Evolutionary conservation across 345 rosid species (phyloP), one percentile per base, ranked within the genome.

Genomic region (Euphorbia pulcherrima): DNA sequence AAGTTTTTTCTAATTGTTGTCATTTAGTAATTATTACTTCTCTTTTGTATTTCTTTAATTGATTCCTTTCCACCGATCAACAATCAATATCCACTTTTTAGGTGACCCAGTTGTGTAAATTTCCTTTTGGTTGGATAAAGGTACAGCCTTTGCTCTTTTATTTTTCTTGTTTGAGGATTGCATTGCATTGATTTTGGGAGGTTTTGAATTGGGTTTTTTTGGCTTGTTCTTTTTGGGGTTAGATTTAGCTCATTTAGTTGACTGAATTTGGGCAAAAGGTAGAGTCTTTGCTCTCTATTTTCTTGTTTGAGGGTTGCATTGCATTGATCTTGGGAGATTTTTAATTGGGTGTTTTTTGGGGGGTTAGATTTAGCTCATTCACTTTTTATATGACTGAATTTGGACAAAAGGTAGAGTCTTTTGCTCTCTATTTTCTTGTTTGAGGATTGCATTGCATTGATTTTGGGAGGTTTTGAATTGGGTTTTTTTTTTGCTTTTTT

Each of bases 251-350:
- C 46, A 24, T 16, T 57, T 27, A 26, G 44, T 39, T 39, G 44
- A 39, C 44, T 39, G 44, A 39, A 39, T 39, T 39, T 39, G 6
- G 10, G 44, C 10, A 4, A 5, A 39, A 39, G 44, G 44, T 39
- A 39, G 10, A 39, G 44, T 39, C 8, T 66, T 48, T 66, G 69
- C 20, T 66, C 60, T 14, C n/a, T n/a, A n/a, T n/a, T n/a, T n/a
- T n/a, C n/a, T n/a, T n/a, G n/a, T n/a, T n/a, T n/a, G n/a, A n/a
- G n/a, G n/a, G n/a, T n/a, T n/a, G n/a, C n/a, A n/a, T n/a, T n/a
- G n/a, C n/a, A n/a, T n/a, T n/a, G n/a, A n/a, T n/a, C n/a, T n/a
- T n/a, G n/a, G n/a, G n/a, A n/a, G n/a, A n/a, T n/a, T n/a, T n/a
- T n/a, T n/a, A n/a, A n/a, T n/a, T n/a, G n/a, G n/a, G n/a, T n/a